These are phyloP conservation scores for Trichoderma aggressivum DNA, from an alignment of 2,329 filamentous ascomycete species.

Conservation along the genomic window DNA sequence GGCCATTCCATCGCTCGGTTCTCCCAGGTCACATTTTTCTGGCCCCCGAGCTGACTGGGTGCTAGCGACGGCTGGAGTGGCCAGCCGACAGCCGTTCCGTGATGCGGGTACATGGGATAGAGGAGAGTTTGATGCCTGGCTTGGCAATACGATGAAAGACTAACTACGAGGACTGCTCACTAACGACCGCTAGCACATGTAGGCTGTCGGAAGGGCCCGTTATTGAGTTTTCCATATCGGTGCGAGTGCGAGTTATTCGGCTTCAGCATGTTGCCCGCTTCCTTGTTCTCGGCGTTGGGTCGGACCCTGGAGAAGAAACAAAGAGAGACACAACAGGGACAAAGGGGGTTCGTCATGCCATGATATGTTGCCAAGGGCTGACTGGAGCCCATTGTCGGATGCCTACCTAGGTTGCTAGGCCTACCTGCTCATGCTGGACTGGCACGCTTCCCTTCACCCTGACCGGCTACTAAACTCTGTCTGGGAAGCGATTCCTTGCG, in stretches of 20 bases:
- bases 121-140: neutral
- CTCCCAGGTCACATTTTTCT: neutral
- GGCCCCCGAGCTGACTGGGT: conserved; percentile 12
- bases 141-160: neutral
- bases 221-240: neutral
- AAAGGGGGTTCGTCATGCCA: neutral
- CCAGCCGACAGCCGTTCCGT: conserved; percentile 8
- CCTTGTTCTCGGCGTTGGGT: neutral
- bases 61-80: neutral
- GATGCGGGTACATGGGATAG: neutral
- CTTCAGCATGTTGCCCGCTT: neutral
- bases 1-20: conserved; percentile 2
- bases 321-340: neutral
- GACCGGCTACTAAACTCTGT: neutral
- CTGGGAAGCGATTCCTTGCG: neutral
- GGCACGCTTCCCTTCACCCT: neutral
- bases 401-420: too few species aligned
- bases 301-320: neutral
- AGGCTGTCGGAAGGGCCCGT: neutral
- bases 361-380: neutral
- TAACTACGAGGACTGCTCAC: neutral
- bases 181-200: neutral
- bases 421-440: neutral
- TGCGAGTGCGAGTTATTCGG: neutral
- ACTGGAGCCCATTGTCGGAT: neutral